Conservation (phyloP, 2,329 filamentous ascomycete species). For the Colletotrichum phormii region DNA sequence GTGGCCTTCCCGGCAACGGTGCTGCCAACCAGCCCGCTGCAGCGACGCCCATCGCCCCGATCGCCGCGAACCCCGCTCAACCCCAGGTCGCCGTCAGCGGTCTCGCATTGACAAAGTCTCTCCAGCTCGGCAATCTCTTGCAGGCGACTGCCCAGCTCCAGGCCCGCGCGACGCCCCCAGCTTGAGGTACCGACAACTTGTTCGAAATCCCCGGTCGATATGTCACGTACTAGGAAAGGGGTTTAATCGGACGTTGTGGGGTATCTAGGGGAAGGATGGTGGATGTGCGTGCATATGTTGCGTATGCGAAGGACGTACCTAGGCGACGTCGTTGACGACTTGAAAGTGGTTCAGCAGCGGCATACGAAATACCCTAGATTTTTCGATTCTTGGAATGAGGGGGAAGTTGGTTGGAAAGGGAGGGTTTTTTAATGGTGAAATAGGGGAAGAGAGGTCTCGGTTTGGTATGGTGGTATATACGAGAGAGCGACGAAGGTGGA, state of each 20-base stretch:
- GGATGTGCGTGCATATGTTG: neutral
- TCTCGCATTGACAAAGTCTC: constrained; percentile 54
- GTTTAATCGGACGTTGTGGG: neutral
- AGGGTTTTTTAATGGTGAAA: neutral
- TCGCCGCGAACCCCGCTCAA: constrained; percentile 38
- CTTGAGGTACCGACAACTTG: neutral
- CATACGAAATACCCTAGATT: constrained; percentile 35
- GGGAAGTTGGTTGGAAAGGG: neutral
- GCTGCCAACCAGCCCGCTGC: constrained; percentile 29
- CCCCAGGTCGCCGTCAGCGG: constrained; percentile 49
- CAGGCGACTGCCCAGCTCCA: constrained; percentile 34
- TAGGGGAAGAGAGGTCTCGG: neutral
- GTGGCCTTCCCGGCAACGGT: constrained; percentile 35
- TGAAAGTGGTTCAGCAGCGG: constrained; percentile 17
- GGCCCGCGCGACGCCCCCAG: constrained; percentile 30
- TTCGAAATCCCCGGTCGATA: neutral
- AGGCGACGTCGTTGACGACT: constrained; percentile 8
- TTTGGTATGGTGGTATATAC: neutral
- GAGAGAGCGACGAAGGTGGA: neutral
- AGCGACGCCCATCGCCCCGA: constrained; percentile 20
- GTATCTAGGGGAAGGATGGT: neutral
- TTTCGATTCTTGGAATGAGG: constrained; percentile 23
- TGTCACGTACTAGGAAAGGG: neutral
- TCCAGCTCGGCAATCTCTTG: constrained; percentile 57
- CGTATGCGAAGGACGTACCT: neutral